Percentiles rank a stretch among this genome's conserved stretches.
These are phyloP conservation scores for Apiospora marii DNA, from an alignment of 2,329 filamentous ascomycete species.

Conservation along the genomic window DNA sequence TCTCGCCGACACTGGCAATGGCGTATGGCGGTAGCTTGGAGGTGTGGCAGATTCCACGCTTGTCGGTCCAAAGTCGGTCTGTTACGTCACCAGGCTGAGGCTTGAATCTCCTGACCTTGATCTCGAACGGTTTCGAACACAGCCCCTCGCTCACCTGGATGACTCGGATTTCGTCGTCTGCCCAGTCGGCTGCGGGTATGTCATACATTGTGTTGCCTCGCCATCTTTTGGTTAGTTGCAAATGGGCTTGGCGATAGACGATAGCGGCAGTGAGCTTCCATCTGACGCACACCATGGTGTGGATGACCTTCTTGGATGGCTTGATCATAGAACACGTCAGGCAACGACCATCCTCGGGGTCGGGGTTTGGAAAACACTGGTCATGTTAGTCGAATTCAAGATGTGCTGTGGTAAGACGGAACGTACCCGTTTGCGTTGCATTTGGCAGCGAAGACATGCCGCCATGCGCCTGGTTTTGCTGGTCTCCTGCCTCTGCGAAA, in stretches of 20 bases:
- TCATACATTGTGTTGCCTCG: conserved; percentile 50
- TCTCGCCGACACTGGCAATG: conserved; percentile 46
- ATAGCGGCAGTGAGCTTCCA: conserved; percentile 51
- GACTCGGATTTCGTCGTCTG: conserved; percentile 35
- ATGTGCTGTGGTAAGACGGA: background rate
- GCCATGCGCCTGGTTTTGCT: conserved; percentile 45
- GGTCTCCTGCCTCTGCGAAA: conserved; percentile 40
- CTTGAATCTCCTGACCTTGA: conserved; percentile 52
- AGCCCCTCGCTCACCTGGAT: conserved; percentile 51
- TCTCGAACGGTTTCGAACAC: conserved; percentile 44
- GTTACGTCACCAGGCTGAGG: conserved; percentile 48
- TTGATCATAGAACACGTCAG: conserved; percentile 49
- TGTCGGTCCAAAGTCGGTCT: conserved; percentile 48
- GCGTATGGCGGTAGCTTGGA: conserved; percentile 49
- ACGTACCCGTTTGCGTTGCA: conserved; percentile 53
- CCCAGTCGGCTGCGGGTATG: conserved; percentile 44
- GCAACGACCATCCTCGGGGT: conserved; percentile 46
- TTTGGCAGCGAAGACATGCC: conserved; percentile 54
- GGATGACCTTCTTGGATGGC: conserved; percentile 56
- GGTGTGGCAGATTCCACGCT: conserved; percentile 36
- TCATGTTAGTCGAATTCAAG: background rate
- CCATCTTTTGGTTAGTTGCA: conserved; percentile 55
- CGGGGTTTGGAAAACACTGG: conserved; percentile 48
- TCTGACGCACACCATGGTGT: conserved; percentile 53
- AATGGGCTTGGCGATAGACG: conserved; percentile 52